phyloP scores from a whole-genome alignment of 2,329 filamentous ascomycete species.

The Fusarium sp. region DNA sequence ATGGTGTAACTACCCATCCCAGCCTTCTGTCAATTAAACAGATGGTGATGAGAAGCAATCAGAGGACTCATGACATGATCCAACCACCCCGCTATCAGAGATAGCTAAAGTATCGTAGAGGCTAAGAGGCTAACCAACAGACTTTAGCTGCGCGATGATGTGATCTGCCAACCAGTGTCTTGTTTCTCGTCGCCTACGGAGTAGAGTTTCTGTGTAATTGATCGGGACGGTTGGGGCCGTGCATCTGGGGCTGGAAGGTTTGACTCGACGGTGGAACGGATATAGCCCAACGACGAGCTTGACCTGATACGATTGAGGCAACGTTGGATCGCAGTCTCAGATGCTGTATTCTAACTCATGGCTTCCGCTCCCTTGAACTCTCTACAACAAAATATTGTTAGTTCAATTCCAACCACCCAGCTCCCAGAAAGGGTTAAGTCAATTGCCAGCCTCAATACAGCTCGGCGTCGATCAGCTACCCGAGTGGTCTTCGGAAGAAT shows the following conservation, averaged over 20 bases:
- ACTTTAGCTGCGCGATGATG: conserved; percentile 38
- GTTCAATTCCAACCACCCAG: neutral
- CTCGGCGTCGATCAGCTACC: neutral
- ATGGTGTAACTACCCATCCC: neutral
- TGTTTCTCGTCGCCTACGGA: conserved; percentile 19
- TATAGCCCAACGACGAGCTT: neutral
- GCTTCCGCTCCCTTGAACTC: neutral
- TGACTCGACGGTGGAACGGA: conserved; percentile 25
- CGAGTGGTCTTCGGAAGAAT: neutral
- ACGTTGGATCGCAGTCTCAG: neutral
- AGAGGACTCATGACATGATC: conserved; percentile 10
- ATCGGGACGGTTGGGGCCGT: conserved; percentile 24
- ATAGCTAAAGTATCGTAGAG: conserved; percentile 4
- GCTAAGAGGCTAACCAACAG: conserved; percentile 27
- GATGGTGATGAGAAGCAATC: neutral
- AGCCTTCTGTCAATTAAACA: conserved; percentile 6
- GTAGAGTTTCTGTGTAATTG: conserved; percentile 20
- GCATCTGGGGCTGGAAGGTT: conserved; percentile 9
- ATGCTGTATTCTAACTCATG: neutral
- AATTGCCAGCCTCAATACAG: neutral
- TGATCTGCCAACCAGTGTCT: conserved; percentile 22
- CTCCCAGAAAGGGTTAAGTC: no score
- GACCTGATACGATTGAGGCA: conserved; percentile 12
- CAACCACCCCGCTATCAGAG: neutral
- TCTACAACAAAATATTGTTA: no score